These are phyloP conservation scores for Alternaria viburni DNA, from an alignment of 2,329 filamentous ascomycete species.

Conservation along the genomic window DNA sequence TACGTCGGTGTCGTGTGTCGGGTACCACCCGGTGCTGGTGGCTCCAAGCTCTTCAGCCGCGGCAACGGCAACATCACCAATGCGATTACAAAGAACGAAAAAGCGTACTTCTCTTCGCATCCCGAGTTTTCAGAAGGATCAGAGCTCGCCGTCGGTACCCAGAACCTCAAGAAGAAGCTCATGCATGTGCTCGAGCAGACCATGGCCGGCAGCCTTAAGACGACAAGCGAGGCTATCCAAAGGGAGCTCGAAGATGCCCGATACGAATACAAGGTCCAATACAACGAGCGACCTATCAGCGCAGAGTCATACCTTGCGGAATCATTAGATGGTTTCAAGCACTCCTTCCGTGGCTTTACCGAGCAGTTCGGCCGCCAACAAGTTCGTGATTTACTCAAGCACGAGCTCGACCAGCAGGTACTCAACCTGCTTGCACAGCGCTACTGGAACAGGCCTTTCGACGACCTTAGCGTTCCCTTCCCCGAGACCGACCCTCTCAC, in stretches of 20 bases:
- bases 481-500: constrained; percentile 74
- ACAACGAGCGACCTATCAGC: constrained; percentile 93
- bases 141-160: constrained; percentile 79
- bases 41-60: constrained; percentile 78
- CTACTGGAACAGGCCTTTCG: constrained; percentile 96
- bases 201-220: constrained; percentile 90
- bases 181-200: constrained; percentile 97
- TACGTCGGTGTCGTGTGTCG: constrained; percentile 95
- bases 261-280: constrained; percentile 99
- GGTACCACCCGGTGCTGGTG: constrained; percentile 67
- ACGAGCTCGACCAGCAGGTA: constrained; percentile 92
- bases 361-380: constrained; percentile 88
- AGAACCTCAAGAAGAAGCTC: constrained; percentile 87
- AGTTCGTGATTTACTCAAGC: constrained; percentile 87
- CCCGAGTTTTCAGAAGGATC: constrained; percentile 79
- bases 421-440: constrained; percentile 89
- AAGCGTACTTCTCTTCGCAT: constrained; percentile 83
- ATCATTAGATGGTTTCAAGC: constrained; percentile 94
- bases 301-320: constrained; percentile 97
- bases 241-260: constrained; percentile 96
- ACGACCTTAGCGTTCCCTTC: constrained; percentile 73
- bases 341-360: constrained; percentile 93
- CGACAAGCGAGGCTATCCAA: constrained; percentile 88
- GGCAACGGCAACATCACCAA: constrained; percentile 79
- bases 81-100: constrained; percentile 86